Conservation (phyloP, 2,329 filamentous ascomycete genomes). For the Epichloe amarillans region DNA sequence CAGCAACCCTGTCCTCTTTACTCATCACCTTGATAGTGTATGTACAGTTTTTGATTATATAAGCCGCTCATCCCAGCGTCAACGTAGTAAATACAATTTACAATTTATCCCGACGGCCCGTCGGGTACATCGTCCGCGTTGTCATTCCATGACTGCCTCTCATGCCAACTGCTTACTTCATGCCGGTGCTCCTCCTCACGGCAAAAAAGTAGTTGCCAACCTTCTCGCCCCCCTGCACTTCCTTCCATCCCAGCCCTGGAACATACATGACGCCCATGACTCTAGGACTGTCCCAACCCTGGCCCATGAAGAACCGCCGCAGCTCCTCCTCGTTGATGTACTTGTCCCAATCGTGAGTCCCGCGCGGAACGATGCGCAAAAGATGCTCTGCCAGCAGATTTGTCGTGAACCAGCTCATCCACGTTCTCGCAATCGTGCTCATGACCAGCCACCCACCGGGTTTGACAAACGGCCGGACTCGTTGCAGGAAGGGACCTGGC, state of each 20-base stretch:
- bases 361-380: slow-evolving; percentile 72
- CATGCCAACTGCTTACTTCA: background rate
- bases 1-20: too few relatives aligned
- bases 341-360: slow-evolving; percentile 93
- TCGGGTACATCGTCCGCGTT: background rate
- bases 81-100: background rate
- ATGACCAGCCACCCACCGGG: slow-evolving; percentile 89
- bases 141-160: background rate
- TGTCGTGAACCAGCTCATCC: slow-evolving; percentile 82
- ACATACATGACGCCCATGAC: slow-evolving; percentile 81
- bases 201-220: slow-evolving; percentile 98
- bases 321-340: slow-evolving; percentile 85
- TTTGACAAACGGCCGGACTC: slow-evolving; percentile 60
- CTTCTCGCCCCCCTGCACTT: slow-evolving; percentile 63
- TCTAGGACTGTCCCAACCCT: slow-evolving; percentile 45
- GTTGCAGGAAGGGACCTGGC: slow-evolving; percentile 59
- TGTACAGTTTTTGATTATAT: background rate
- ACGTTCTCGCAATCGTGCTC: slow-evolving; percentile 83
- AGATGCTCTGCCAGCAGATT: slow-evolving; percentile 86
- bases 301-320: slow-evolving; percentile 37
- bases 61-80: background rate
- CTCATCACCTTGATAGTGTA: too few relatives aligned
- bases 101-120: too few relatives aligned
- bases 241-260: slow-evolving; percentile 80
- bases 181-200: slow-evolving; percentile 35